Base-by-base conservation (phyloP, 331 rosid species). In the Telfairia occidentalis region DNA sequence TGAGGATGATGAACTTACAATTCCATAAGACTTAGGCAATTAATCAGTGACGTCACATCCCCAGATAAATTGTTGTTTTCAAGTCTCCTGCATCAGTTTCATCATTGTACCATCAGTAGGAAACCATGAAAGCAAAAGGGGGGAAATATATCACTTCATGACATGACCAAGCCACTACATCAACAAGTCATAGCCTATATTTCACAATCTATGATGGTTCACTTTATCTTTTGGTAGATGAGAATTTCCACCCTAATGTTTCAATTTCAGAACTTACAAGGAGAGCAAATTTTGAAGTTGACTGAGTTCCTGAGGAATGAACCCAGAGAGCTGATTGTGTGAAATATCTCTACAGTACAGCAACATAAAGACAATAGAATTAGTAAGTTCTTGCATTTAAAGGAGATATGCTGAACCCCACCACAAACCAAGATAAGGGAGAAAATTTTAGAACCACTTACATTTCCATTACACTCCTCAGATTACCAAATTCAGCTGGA, bases 381-480 rank as follows among this genome's bases (percentile, higher is more conserved):
- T 71, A 9, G 64, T 8, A 45, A 38, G 69, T 74, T 54, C 37
- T 12, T 11, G 52, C 58, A 74, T 35, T 34, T 34, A 37, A 5
- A 32, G 32, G 26, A 48, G 1, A 28, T 8, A 8, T 16, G 23
- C 42, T 13, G 37, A 32, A 16, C 26, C 38, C 19, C 43, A 61
- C 69, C 32, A 35, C 21, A 40, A 24, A 11, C 32, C 38, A 30
- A 72, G 11, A 21, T 19, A 49, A 26, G 75, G 10, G 6, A 0
- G 9, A 28, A 21, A 35, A 5, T 29, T 43, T 16, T 58, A 74
- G 64, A 29, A 29, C 49, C 38, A 70, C 92, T 83, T 79, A 92
- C 99, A 96, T 90, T 13, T 92, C 97, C 97, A 96, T 92, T n/a
- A 90, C 89, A 78, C 99, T 92, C 77, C 90, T 87, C 53, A 96